Percentiles rank a stretch among this genome's conserved stretches.
Evolutionary conservation across 2,329 filamentous ascomycete genomes (phyloP).

Genomic region (Verruconis gallopava): DNA sequence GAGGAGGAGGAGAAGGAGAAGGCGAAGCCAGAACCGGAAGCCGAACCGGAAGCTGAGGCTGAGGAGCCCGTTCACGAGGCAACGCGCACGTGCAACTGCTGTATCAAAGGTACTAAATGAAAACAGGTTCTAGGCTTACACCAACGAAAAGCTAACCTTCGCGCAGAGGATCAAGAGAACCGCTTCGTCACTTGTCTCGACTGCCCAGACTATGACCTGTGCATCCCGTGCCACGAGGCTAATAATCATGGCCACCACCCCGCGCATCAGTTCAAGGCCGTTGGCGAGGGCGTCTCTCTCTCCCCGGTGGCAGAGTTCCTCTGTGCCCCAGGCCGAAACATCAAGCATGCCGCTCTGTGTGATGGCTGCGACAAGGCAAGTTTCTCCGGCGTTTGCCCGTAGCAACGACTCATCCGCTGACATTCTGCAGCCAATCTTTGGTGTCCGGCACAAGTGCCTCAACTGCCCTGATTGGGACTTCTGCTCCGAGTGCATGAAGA

Average conservation of each 20-base stretch:
- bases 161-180: slow-evolving; percentile 54
- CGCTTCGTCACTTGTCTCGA: slow-evolving; percentile 74
- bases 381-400: slow-evolving; percentile 3
- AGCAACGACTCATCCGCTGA: slow-evolving; percentile 15
- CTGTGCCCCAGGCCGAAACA: slow-evolving; percentile 67
- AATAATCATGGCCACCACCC: slow-evolving; percentile 85
- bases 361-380: slow-evolving; percentile 73
- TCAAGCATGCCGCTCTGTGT: slow-evolving; percentile 77
- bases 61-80: slow-evolving; percentile 17
- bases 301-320: slow-evolving; percentile 50
- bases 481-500: slow-evolving; percentile 62
- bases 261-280: slow-evolving; percentile 64
- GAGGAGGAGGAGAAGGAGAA: slow-evolving; percentile 20
- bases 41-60: background rate
- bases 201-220: slow-evolving; percentile 89
- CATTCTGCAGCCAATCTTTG: slow-evolving; percentile 53
- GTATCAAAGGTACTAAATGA: slow-evolving; percentile 42
- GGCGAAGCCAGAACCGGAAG: no score
- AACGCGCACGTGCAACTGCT: slow-evolving; percentile 61
- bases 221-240: slow-evolving; percentile 63
- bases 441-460: slow-evolving; percentile 90
- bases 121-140: background rate
- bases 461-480: slow-evolving; percentile 97
- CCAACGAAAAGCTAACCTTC: background rate
- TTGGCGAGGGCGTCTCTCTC: slow-evolving; percentile 49